Evolutionary conservation across 2,329 filamentous ascomycete species (phyloP).

Genomic region (Botrytis paeoniae): DNA sequence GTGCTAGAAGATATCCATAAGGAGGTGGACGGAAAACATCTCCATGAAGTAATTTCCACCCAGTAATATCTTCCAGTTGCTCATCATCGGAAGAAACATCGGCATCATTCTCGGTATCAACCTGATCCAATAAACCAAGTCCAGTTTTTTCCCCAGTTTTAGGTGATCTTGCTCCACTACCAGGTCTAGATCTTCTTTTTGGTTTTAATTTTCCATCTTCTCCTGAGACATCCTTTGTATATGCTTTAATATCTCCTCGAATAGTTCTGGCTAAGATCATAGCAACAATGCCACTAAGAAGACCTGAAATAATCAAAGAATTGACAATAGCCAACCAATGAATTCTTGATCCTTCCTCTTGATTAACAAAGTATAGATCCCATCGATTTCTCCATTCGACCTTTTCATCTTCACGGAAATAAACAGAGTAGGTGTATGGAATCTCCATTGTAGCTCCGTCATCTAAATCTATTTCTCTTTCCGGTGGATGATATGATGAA

Average conservation of each 20-base stretch:
- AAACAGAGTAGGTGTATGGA: conserved; percentile 86
- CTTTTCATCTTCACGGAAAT: conserved; percentile 77
- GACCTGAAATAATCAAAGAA: conserved; percentile 76
- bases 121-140: conserved; percentile 58
- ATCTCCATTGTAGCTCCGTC: conserved; percentile 67
- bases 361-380: conserved; percentile 87
- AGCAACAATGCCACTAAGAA: conserved; percentile 74
- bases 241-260: conserved; percentile 72
- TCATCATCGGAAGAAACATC: conserved; percentile 66
- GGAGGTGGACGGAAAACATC: conserved; percentile 78
- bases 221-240: conserved; percentile 56
- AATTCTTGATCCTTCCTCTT: conserved; percentile 75
- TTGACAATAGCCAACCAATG: conserved; percentile 90
- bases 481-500: conserved; percentile 55
- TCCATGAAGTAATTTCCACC: conserved; percentile 86
- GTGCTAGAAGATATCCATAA: conserved; percentile 70
- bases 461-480: conserved; percentile 55
- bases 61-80: conserved; percentile 72
- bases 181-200: conserved; percentile 48
- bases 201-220: conserved; percentile 63
- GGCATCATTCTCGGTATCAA: conserved; percentile 50
- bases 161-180: conserved; percentile 43
- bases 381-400: conserved; percentile 82
- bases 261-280: conserved; percentile 80
- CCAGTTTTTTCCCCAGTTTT: conserved; percentile 50